A percentile compares a stretch with the other conserved stretches of the same genome.
These are phyloP conservation scores for Naegleria lovaniensis DNA, from an alignment of 208 protist species.

Conservation along the genomic window DNA sequence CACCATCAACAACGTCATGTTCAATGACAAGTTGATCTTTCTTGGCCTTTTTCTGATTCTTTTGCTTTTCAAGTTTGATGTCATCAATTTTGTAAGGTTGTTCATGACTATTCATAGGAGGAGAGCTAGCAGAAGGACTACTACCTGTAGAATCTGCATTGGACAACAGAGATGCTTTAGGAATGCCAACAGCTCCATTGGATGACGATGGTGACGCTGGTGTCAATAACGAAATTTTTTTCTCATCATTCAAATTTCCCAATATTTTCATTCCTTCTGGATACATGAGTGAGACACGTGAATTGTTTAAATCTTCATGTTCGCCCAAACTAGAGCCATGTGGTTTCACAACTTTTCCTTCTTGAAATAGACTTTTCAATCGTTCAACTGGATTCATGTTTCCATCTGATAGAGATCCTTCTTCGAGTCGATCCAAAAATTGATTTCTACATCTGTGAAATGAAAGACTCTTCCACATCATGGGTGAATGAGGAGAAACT, in stretches of 20 bases:
- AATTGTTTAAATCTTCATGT: not conserved
- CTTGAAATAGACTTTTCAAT: not conserved
- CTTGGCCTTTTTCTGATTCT: not conserved
- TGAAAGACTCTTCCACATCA: slow-evolving; percentile 15
- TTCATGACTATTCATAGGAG: not conserved
- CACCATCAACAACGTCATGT: not conserved
- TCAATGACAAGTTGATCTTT: not conserved
- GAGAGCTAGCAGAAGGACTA: not conserved
- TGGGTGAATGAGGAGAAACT: slow-evolving; percentile 12
- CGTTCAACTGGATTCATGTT: not conserved
- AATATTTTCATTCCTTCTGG: not conserved
- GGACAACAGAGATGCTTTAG: not conserved
- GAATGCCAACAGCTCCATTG: not conserved
- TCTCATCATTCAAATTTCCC: not conserved
- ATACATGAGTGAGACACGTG: not conserved
- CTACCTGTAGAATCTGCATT: not conserved
- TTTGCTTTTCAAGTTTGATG: not conserved
- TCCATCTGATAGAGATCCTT: not conserved
- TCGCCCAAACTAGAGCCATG: not conserved
- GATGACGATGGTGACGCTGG: not conserved
- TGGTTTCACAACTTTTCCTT: not conserved
- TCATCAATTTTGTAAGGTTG: not conserved
- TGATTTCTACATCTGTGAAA: not conserved
- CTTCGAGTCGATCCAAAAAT: not conserved
- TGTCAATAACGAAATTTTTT: not conserved